Base-by-base conservation (phyloP, 352 stramenopile genomes). In the Paralagenidium karlingii region DNA sequence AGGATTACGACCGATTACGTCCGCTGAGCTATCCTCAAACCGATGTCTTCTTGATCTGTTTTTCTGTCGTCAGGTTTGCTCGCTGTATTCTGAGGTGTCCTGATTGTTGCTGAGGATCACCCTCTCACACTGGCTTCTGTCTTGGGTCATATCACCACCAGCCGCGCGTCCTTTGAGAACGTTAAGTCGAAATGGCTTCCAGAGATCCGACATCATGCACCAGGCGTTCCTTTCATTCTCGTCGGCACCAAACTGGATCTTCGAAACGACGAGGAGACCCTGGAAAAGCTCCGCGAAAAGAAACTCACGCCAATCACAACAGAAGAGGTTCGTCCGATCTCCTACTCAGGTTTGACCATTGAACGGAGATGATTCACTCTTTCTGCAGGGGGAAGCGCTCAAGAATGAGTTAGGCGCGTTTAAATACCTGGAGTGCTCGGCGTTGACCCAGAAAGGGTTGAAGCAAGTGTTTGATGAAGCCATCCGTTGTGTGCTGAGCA, bases 11-110 rank as follows among this genome's bases (percentile, higher is more conserved):
- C 53, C 78, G 90, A 21, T 54, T 98, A 40, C 80, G 93, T 24
- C 89, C 91, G 37, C 60, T 98, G 32, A 96, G 80, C 43, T 98
- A 98, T 63, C 91, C 91, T 10, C 82, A 96, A 59, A 98, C 93
- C 15, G 87, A 98, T 45, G 87, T 97, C 13, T 98, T 98, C 44
- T 67, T 98, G 21, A 85, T 98, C 47, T 97, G 90, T 55, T 98
- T 97, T 58, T 94, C 84, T 19, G 84, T 98, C 47, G 85, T 95
- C 27, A 92, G 69, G 67, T 82, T 40, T 10, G 52, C 8, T 36
- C 7, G 3, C 19, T 7, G 30, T 20, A 36, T 16, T 36, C 30
- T 8, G 3, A 3, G 22, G 30, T 7, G 7, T 36, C 22, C 22
- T 36, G 30, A 16, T 36, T 7, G 22, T 36, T 7, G 7, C 3